These are phyloP conservation scores for Plasmodium berghei DNA, from an alignment of 169 alveolate genomes.

Conservation along the genomic window DNA sequence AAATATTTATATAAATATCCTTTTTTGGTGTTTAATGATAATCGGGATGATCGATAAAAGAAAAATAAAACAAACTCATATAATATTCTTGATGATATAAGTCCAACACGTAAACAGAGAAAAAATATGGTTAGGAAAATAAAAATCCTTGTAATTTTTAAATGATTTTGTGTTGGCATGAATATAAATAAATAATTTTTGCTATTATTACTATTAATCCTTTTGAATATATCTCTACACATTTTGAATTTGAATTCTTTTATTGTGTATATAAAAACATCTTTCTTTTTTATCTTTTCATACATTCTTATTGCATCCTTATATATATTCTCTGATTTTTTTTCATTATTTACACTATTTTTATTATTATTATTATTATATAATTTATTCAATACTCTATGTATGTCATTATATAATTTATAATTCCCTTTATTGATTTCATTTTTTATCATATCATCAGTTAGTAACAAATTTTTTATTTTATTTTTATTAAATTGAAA, in stretches of 20 bases:
- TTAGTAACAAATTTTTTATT: conserved; percentile 22
- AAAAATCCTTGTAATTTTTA: conserved; percentile 39
- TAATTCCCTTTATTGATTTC: conserved; percentile 49
- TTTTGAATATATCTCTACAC: conserved; percentile 44
- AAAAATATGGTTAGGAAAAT: conserved; percentile 37
- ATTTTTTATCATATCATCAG: conserved; percentile 43
- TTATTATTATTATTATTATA: conserved; percentile 6
- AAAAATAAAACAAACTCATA: conserved; percentile 44
- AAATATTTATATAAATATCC: conserved; percentile 57
- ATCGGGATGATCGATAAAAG: conserved; percentile 23
- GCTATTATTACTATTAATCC: not conserved
- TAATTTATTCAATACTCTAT: conserved; percentile 40
- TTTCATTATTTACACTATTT: not conserved
- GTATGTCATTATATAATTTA: conserved; percentile 35
- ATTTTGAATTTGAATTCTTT: conserved; percentile 27
- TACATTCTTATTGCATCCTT: conserved; percentile 22
- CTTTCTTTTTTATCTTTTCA: conserved; percentile 24
- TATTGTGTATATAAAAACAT: conserved; percentile 31
- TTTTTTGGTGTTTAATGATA: conserved; percentile 57
- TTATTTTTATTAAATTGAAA: conserved; percentile 47
- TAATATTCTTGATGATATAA: conserved; percentile 50
- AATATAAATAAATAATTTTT: conserved; percentile 53
- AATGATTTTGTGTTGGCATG: conserved; percentile 17
- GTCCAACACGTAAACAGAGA: conserved; percentile 38
- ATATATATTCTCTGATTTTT: conserved; percentile 1